Percentiles rank a stretch among this genome's conserved stretches.
phyloP scores from a whole-genome alignment of 2,329 filamentous ascomycete genomes.

The Lithohypha guttulata region DNA sequence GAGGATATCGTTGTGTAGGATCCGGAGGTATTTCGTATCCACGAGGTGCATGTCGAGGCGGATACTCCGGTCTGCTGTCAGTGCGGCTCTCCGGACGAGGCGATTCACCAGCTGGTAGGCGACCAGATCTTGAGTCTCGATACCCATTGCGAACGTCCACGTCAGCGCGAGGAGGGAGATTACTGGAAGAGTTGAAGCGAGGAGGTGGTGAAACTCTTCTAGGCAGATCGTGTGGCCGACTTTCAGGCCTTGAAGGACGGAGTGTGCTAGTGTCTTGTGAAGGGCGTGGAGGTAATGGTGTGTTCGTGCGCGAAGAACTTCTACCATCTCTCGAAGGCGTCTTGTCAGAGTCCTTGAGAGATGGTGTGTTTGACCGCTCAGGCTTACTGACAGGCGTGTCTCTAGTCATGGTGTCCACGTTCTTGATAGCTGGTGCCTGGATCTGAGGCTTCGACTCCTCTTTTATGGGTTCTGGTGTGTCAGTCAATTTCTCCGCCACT shows the following conservation, averaged over 20 bases:
- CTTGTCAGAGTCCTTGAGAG: slow-evolving; percentile 11
- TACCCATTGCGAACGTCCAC: slow-evolving; percentile 26
- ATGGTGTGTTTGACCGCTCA: slow-evolving; percentile 7
- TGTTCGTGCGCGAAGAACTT: slow-evolving; percentile 5
- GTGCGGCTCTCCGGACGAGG: slow-evolving; percentile 23
- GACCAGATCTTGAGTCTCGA: slow-evolving; percentile 28
- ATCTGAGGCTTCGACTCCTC: slow-evolving; percentile 21
- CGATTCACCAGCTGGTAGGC: slow-evolving; percentile 16
- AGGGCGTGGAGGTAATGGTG: slow-evolving; percentile 1
- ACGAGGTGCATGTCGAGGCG: slow-evolving; percentile 25
- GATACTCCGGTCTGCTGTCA: slow-evolving; percentile 28
- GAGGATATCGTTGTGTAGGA: slow-evolving; percentile 24
- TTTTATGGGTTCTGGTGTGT: slow-evolving; percentile 7
- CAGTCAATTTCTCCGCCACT: slow-evolving; percentile 11
- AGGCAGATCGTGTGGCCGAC: slow-evolving; percentile 21
- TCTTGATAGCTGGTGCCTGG: slow-evolving; percentile 37
- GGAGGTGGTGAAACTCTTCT: slow-evolving; percentile 29
- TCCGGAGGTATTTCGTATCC: slow-evolving; percentile 30
- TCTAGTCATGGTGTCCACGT: slow-evolving; percentile 25
- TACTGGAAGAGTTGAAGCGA: slow-evolving; percentile 26
- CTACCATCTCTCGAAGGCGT: slow-evolving; percentile 8
- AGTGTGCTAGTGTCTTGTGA: slow-evolving; percentile 5
- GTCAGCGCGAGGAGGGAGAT: slow-evolving; percentile 28
- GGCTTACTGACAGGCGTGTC: slow-evolving; percentile 10
- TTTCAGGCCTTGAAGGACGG: slow-evolving; percentile 12